These are phyloP conservation scores for Microglena sp. DNA, from an alignment of 139 green algal genomes.

Conservation along the genomic window DNA sequence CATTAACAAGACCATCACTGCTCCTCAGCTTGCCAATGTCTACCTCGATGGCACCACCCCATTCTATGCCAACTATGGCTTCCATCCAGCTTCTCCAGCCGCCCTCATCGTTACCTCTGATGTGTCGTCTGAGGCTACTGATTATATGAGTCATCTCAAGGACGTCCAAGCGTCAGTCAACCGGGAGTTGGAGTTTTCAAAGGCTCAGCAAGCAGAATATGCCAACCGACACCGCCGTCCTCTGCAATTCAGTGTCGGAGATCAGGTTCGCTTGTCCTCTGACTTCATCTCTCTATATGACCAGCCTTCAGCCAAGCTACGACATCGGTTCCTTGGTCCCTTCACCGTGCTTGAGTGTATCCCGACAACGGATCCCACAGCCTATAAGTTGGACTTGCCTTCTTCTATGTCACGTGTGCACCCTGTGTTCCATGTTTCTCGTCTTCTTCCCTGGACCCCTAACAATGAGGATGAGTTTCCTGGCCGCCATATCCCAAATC, in stretches of 20 bases:
- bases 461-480: conserved; percentile 1
- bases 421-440: conserved; percentile 14
- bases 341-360: no score
- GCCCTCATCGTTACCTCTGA: not conserved
- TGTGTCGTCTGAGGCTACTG: not conserved
- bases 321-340: conserved; percentile 11
- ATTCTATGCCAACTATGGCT: conserved; percentile 9
- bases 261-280: conserved; percentile 14
- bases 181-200: conserved; percentile 2
- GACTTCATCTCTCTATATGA: conserved; percentile 8
- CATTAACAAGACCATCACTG: conserved; percentile 18
- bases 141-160: not conserved
- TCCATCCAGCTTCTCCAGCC: not conserved
- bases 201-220: not conserved
- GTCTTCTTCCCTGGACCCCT: conserved; percentile 13
- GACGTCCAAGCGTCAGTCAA: conserved; percentile 10
- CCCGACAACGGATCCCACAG: conserved; percentile 8
- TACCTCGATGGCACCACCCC: conserved; percentile 24
- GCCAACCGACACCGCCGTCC: conserved; percentile 11
- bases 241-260: conserved; percentile 13
- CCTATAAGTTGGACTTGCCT: conserved; percentile 12
- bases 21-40: conserved; percentile 17
- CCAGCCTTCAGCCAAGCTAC: conserved; percentile 10
- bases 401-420: conserved; percentile 2
- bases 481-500: not conserved